Conservation (phyloP, 495 filamentous ascomycete genomes). For the Lasiosphaeria miniovina region DNA sequence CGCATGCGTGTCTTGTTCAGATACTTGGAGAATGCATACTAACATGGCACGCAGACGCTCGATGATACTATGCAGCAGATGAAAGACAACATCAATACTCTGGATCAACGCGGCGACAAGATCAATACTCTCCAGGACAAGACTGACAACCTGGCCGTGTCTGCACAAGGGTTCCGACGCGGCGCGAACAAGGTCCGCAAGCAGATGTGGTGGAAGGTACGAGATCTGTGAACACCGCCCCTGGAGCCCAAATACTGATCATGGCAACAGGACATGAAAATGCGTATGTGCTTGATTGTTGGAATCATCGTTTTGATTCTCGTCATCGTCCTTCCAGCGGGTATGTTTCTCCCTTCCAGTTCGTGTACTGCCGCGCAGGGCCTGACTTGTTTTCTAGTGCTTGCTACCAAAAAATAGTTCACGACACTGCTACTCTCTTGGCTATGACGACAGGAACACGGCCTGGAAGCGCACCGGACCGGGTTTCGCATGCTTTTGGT, state of each 20-base stretch:
- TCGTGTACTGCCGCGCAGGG: not conserved
- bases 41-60: slow-evolving; percentile 71
- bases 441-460: slow-evolving; percentile 23
- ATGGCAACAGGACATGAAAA: slow-evolving; percentile 79
- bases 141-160: slow-evolving; percentile 87
- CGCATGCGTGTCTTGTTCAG: not conserved
- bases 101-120: slow-evolving; percentile 84
- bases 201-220: slow-evolving; percentile 68
- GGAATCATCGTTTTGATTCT: slow-evolving; percentile 85
- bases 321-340: slow-evolving; percentile 86
- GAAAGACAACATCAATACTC: slow-evolving; percentile 92
- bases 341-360: slow-evolving; percentile 46
- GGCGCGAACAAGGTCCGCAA: slow-evolving; percentile 95
- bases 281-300: slow-evolving; percentile 90
- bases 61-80: slow-evolving; percentile 89
- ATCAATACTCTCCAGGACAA: slow-evolving; percentile 92
- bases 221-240: not conserved
- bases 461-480: slow-evolving; percentile 26
- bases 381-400: slow-evolving; percentile 25
- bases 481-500: slow-evolving; percentile 30
- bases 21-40: slow-evolving; percentile 2
- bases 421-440: slow-evolving; percentile 10
- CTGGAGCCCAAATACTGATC: slow-evolving; percentile 44
- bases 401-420: slow-evolving; percentile 29
- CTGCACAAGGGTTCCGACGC: slow-evolving; percentile 89